Percentiles rank a stretch among this genome's conserved stretches.
phyloP scores from a whole-genome alignment of 2,329 filamentous ascomycete species.

The Pseudogymnoascus destructans region DNA sequence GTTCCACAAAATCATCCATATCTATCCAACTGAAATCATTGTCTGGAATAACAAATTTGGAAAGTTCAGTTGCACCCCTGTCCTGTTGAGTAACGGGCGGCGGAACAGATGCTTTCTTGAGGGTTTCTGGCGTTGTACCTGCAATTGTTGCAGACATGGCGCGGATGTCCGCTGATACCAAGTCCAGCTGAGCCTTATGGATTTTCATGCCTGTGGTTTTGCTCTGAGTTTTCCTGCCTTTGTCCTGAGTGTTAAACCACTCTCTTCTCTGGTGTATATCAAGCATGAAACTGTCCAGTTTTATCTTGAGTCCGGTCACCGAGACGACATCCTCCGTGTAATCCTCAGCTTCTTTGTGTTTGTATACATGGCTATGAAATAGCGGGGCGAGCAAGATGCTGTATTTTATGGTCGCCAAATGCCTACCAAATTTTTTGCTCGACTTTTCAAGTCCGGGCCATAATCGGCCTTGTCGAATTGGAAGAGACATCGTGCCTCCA shows the following conservation, averaged over 20 bases:
- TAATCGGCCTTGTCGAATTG: conserved; percentile 78
- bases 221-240: conserved; percentile 60
- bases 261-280: conserved; percentile 91
- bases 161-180: conserved; percentile 81
- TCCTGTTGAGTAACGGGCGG: conserved; percentile 40
- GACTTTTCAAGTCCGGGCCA: conserved; percentile 92
- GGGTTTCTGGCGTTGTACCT: conserved; percentile 63
- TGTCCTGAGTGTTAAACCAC: conserved; percentile 72
- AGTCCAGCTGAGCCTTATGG: conserved; percentile 83
- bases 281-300: conserved; percentile 92
- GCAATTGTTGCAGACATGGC: conserved; percentile 85
- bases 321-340: conserved; percentile 66
- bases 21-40: conserved; percentile 95
- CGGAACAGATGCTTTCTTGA: conserved; percentile 44
- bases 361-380: conserved; percentile 95
- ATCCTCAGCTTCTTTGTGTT: conserved; percentile 91
- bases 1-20: conserved; percentile 97
- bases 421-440: conserved; percentile 95
- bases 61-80: conserved; percentile 54
- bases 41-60: conserved; percentile 88
- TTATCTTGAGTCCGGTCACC: conserved; percentile 90
- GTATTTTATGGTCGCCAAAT: conserved; percentile 98
- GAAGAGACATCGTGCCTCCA: conserved; percentile 84
- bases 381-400: conserved; percentile 82
- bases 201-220: conserved; percentile 91